A percentile compares a stretch with the other conserved stretches of the same genome.
Evolutionary conservation across 345 rosid genomes (phyloP).

Genomic region (Anacardium occidentale): DNA sequence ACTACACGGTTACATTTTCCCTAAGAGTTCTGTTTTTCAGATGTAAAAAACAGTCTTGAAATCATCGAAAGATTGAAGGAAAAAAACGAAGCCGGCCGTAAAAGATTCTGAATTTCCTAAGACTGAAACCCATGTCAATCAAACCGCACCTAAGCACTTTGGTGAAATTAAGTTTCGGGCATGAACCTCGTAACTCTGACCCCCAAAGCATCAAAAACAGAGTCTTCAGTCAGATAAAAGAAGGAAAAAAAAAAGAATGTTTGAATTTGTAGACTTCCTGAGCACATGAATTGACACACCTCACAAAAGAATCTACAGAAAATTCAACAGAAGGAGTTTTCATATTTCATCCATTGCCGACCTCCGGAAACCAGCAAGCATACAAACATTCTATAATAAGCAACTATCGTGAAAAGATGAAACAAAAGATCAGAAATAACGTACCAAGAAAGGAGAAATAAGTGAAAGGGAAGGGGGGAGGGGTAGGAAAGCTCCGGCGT

Average conservation of each 20-base stretch:
- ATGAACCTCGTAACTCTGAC: background rate
- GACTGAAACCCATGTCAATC: background rate
- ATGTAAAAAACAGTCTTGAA: background rate
- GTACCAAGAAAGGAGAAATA: background rate
- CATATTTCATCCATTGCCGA: background rate
- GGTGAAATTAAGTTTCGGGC: background rate
- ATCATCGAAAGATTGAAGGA: background rate
- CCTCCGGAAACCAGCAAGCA: background rate
- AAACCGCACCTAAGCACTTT: background rate
- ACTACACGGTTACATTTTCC: background rate
- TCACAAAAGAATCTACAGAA: background rate
- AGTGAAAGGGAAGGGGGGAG: background rate
- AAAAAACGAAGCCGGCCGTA: background rate
- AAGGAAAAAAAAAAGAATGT: background rate
- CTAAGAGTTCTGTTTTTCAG: background rate
- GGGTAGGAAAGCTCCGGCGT: background rate
- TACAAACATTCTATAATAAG: no score
- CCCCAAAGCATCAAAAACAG: background rate
- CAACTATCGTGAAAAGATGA: no score
- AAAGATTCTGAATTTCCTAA: background rate
- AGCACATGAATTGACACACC: background rate
- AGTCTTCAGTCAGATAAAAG: background rate
- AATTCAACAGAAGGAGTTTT: background rate
- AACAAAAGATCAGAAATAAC: background rate
- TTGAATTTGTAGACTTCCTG: background rate